Evolutionary conservation across 805 yeast species (phyloP).

Genomic region (Yarrowia yakushimensis): DNA sequence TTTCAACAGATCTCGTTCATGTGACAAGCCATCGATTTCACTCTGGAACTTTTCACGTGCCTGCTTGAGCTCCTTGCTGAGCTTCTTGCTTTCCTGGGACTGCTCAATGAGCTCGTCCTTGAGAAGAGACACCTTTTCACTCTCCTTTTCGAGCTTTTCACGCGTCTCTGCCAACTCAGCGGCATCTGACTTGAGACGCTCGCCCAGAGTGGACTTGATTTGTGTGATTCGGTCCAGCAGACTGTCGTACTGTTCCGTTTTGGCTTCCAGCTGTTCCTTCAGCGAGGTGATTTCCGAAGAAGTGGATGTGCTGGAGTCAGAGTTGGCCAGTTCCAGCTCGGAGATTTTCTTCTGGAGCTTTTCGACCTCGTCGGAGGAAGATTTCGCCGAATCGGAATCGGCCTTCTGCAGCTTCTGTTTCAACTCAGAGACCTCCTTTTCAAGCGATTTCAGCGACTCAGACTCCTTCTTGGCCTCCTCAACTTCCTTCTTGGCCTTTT

Average conservation of each 20-base stretch:
- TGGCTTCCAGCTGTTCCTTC: slow-evolving; percentile 31
- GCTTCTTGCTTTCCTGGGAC: slow-evolving; percentile 34
- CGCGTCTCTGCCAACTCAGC: slow-evolving; percentile 35
- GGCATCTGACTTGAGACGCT: slow-evolving; percentile 44
- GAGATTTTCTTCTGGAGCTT: background rate
- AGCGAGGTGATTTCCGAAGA: background rate
- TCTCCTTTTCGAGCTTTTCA: slow-evolving; percentile 39
- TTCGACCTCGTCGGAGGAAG: background rate
- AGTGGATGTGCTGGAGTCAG: background rate
- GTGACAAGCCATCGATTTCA: slow-evolving; percentile 27
- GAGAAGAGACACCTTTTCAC: slow-evolving; percentile 39
- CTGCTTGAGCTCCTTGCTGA: slow-evolving; percentile 34
- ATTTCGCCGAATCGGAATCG: background rate
- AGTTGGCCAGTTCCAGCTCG: background rate
- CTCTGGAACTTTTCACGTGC: slow-evolving; percentile 30
- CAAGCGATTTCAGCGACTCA: background rate
- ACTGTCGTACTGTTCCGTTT: slow-evolving; percentile 42
- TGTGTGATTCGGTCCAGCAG: slow-evolving; percentile 40
- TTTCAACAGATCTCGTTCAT: slow-evolving; percentile 32
- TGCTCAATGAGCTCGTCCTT: slow-evolving; percentile 41
- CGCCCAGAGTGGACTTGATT: slow-evolving; percentile 43
- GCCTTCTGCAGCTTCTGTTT: background rate
- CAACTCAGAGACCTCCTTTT: background rate
- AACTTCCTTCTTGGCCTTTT: background rate
- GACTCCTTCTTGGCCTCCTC: background rate